These are phyloP conservation scores for Kluyveromyces marxianus DNA, from an alignment of 1,139 yeast species.

Conservation along the genomic window DNA sequence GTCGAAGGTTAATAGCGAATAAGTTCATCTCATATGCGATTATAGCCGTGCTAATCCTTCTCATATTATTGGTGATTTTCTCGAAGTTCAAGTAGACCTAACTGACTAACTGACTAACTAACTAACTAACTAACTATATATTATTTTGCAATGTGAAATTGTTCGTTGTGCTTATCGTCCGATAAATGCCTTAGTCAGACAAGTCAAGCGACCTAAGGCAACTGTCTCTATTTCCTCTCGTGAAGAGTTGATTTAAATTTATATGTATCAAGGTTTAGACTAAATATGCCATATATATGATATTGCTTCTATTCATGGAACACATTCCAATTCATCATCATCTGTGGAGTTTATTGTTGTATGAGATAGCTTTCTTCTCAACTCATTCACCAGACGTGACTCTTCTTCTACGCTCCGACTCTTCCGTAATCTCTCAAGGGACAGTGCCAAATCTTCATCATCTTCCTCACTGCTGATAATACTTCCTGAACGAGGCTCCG, in stretches of 20 bases:
- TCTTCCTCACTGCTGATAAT: slow-evolving; percentile 9
- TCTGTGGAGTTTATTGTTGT: slow-evolving; percentile 2
- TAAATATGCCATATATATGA: too few species aligned
- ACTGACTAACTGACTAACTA: too few species aligned
- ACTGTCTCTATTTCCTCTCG: too few species aligned
- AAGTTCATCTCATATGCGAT: slow-evolving; percentile 92
- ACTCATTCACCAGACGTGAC: slow-evolving; percentile 1
- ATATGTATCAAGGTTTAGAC: too few species aligned
- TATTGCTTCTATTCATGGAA: not conserved
- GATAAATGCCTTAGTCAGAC: too few species aligned
- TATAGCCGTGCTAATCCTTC: slow-evolving; percentile 74
- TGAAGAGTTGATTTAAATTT: too few species aligned
- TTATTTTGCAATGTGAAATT: too few species aligned
- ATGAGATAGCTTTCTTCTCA: slow-evolving; percentile 4
- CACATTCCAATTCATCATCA: slow-evolving; percentile 5
- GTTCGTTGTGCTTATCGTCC: too few species aligned
- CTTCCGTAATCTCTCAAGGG: slow-evolving; percentile 1
- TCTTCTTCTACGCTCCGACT: slow-evolving; percentile 1
- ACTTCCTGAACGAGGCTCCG: slow-evolving; percentile 13
- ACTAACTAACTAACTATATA: too few species aligned
- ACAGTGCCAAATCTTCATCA: slow-evolving; percentile 5
- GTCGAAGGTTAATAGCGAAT: slow-evolving; percentile 91
- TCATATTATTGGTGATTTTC: slow-evolving; percentile 78
- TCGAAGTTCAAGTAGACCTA: slow-evolving; percentile 50
- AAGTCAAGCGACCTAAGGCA: too few species aligned